Evolutionary conservation across 169 alveolate species (phyloP).

Genomic region (Babesia bovis): DNA sequence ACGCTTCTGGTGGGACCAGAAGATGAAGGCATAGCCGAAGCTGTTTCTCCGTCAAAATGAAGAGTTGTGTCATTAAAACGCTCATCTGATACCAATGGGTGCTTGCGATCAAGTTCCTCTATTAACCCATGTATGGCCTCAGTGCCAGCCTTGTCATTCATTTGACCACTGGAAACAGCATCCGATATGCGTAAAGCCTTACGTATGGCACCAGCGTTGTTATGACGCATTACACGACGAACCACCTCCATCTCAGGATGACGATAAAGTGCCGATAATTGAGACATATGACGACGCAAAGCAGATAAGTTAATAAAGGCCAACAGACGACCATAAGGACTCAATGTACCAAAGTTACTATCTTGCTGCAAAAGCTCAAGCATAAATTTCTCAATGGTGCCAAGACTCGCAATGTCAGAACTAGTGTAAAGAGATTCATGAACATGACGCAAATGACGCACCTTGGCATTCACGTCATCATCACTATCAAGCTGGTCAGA

Average conservation of each 20-base stretch:
- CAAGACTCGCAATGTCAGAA: conserved; percentile 48
- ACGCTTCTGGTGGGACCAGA: background rate
- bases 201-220: conserved; percentile 38
- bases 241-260: conserved; percentile 65
- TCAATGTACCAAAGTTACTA: conserved; percentile 40
- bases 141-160: conserved; percentile 15
- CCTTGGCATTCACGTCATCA: conserved; percentile 15
- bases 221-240: conserved; percentile 17
- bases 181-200: conserved; percentile 36
- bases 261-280: conserved; percentile 38
- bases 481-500: conserved; percentile 7
- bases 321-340: conserved; percentile 51
- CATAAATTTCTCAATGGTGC: conserved; percentile 56
- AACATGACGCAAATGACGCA: conserved; percentile 19
- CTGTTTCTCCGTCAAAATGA: background rate
- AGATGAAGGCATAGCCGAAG: background rate
- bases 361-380: conserved; percentile 42
- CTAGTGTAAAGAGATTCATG: conserved; percentile 59
- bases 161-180: conserved; percentile 7
- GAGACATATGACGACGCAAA: conserved; percentile 49
- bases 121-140: conserved; percentile 14
- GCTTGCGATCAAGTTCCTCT: conserved; percentile 5
- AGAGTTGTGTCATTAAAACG: background rate
- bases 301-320: conserved; percentile 53
- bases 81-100: background rate